These are phyloP conservation scores for Stromatinia cepivora DNA, from an alignment of 2,329 filamentous ascomycete species.

Conservation along the genomic window DNA sequence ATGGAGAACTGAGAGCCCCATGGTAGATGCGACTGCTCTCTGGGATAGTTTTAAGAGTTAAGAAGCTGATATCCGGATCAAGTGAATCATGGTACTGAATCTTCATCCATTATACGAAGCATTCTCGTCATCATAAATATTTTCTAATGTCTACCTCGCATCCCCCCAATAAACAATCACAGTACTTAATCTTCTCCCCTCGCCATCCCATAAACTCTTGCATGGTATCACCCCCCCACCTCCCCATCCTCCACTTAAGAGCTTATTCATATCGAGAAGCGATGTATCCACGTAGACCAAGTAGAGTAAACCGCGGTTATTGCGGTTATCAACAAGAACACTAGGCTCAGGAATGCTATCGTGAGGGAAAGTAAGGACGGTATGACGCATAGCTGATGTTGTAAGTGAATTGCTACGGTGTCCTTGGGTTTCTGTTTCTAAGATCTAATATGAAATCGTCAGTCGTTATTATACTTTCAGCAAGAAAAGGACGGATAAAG, in stretches of 20 bases:
- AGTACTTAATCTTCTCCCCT: constrained; percentile 40
- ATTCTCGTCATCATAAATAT: background rate
- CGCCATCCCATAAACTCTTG: constrained; percentile 45
- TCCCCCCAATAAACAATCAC: constrained; percentile 16
- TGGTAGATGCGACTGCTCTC: background rate
- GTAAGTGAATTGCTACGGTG: background rate
- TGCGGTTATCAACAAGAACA: constrained; percentile 16
- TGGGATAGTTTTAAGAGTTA: background rate
- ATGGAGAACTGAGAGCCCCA: background rate
- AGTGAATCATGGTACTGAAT: background rate
- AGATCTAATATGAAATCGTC: background rate
- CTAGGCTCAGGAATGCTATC: background rate
- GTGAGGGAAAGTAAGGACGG: background rate
- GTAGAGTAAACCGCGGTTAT: background rate
- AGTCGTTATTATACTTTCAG: background rate
- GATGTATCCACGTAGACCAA: constrained; percentile 22
- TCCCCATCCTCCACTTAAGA: background rate
- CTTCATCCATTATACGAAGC: background rate
- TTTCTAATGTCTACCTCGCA: background rate
- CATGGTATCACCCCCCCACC: constrained; percentile 45
- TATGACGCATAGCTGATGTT: constrained; percentile 21
- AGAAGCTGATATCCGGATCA: background rate
- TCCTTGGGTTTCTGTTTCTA: constrained; percentile 7
- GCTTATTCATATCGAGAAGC: background rate
- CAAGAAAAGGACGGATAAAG: background rate